Base-by-base conservation (phyloP, 2,329 filamentous ascomycete genomes). In the Aspergillus sergii region DNA sequence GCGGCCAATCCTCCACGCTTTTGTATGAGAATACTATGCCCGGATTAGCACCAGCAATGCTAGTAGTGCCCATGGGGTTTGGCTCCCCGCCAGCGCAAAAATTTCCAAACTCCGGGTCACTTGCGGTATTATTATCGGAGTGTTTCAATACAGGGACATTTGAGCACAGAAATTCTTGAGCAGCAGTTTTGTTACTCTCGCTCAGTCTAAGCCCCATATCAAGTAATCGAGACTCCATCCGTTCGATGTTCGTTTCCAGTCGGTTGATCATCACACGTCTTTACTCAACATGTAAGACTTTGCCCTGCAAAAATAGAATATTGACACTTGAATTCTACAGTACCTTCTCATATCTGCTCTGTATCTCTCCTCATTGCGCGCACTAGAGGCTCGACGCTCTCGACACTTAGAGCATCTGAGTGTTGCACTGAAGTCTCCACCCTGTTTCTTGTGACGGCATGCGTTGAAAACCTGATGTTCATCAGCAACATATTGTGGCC, bases 191-290 rank as follows among this genome's bases (percentile, higher is more conserved):
- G 14, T 14, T 45, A 34, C 45, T 51, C 4, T 58, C 45, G 11
- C 21, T 21, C 12, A 67, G 43, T 28, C 58, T 57, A 36, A 68
- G 65, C 3, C 66, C 66, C 14, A 68, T 48, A 14, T 51, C 60
- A 11, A 64, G 59, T 43, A 68, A 45, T 11, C 56, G 66, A 41
- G 60, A 56, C 26, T 68, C 66, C 59, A 68, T 60, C 12, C 64
- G 57, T 55, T 64, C 64, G 26, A 68, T 64, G 21, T 62, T 67
- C 10, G 62, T 58, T 57, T 68, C 66, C 28, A 68, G 57, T 32
- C 65, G 64, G 28, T 67, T 63, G 39, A 68, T 64, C 66, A 68
- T 66, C 45, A 58, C 59, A n/a, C 62, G 65, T 34, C 63, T 67
- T 58, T 34, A 54, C 39, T 26, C 26, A 30, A 36, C 14, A 54